phyloP scores from a whole-genome alignment of 768 basidiomycete species.

The Grammothele lineata region DNA sequence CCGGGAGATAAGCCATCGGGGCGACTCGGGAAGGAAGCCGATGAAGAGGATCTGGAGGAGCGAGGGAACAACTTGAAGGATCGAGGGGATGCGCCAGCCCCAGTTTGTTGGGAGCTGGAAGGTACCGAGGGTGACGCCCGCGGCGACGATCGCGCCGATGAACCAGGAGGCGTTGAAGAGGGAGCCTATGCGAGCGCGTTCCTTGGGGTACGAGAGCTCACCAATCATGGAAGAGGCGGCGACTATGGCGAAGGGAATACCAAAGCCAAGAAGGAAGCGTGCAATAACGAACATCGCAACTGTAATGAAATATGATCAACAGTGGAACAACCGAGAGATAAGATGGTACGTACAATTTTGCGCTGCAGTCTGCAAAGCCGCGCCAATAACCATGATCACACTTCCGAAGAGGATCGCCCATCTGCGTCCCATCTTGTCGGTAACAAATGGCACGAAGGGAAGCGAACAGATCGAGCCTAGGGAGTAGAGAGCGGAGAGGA shows the following conservation, averaged over 20 bases:
- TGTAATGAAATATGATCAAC: slow-evolving; percentile 13
- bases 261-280: slow-evolving; percentile 53
- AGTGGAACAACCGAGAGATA: no score
- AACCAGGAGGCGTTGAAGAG: slow-evolving; percentile 64
- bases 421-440: slow-evolving; percentile 48
- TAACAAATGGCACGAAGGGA: slow-evolving; percentile 48
- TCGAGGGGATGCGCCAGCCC: slow-evolving; percentile 71
- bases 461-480: slow-evolving; percentile 54
- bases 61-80: slow-evolving; percentile 53
- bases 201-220: slow-evolving; percentile 68
- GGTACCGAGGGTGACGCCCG: slow-evolving; percentile 59
- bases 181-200: slow-evolving; percentile 61
- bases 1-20: slow-evolving; percentile 56
- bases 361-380: slow-evolving; percentile 22
- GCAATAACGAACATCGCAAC: slow-evolving; percentile 58
- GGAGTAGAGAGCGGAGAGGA: slow-evolving; percentile 56
- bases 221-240: slow-evolving; percentile 64
- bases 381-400: slow-evolving; percentile 27
- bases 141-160: slow-evolving; percentile 55
- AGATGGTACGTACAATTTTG: slow-evolving; percentile 34
- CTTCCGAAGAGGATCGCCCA: slow-evolving; percentile 49
- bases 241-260: slow-evolving; percentile 57
- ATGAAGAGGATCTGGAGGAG: slow-evolving; percentile 51
- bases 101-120: slow-evolving; percentile 54
- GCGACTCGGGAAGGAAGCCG: slow-evolving; percentile 59